phyloP scores from a whole-genome alignment of 768 basidiomycete genomes.

The Dacryopinax spathularia region DNA sequence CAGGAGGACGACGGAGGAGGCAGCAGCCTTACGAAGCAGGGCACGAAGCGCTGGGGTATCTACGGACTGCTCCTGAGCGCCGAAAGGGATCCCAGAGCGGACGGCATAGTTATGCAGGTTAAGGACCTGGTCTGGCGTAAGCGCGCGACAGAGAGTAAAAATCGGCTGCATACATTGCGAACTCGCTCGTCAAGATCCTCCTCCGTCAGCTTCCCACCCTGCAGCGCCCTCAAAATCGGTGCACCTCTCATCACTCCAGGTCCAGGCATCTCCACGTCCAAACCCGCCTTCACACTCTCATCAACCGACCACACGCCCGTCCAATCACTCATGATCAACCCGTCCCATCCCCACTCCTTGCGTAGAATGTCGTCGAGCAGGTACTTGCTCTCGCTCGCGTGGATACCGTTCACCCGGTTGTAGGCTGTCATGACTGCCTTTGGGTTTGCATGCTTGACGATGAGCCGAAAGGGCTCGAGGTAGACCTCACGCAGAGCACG shows the following conservation, averaged over 20 bases:
- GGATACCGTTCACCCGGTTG: conserved; percentile 24
- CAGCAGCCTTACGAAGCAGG: conserved; percentile 28
- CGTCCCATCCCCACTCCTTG: conserved; percentile 23
- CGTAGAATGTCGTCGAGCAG: conserved; percentile 21
- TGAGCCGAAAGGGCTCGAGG: conserved; percentile 25
- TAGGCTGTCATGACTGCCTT: conserved; percentile 15
- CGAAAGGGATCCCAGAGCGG: conserved; percentile 41
- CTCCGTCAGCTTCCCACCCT: conserved; percentile 19
- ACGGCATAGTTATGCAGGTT: conserved; percentile 34
- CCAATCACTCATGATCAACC: conserved; percentile 23
- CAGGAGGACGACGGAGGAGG: conserved; percentile 34
- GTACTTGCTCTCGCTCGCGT: conserved; percentile 19
- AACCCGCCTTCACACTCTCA: conserved; percentile 21
- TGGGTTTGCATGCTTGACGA: conserved; percentile 13
- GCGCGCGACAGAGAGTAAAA: neutral
- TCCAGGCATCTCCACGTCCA: conserved; percentile 24
- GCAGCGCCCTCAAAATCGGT: conserved; percentile 14
- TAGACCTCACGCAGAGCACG: conserved; percentile 25
- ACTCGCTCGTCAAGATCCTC: conserved; percentile 35
- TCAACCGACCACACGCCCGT: conserved; percentile 18
- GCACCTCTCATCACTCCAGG: conserved; percentile 23
- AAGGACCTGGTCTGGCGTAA: conserved; percentile 28
- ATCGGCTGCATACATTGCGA: conserved; percentile 25
- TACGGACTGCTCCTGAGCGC: conserved; percentile 33
- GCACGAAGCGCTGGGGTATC: conserved; percentile 29